These are phyloP conservation scores for Thermothielavioides terrestris DNA, from an alignment of 495 filamentous ascomycete species.

Conservation along the genomic window DNA sequence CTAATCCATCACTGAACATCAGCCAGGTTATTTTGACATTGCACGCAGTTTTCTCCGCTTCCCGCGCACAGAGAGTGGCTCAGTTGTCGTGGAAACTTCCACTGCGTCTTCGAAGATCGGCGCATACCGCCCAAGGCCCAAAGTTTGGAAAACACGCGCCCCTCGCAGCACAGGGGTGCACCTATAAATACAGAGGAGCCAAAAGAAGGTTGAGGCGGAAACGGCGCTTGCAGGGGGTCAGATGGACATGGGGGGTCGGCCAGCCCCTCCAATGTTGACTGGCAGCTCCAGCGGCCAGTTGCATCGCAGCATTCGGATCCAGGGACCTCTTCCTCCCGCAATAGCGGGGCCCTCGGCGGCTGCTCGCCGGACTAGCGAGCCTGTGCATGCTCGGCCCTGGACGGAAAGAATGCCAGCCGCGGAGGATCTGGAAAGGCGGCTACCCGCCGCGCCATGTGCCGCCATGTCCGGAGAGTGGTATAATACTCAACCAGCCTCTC, in stretches of 20 bases:
- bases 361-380: constrained; percentile 12
- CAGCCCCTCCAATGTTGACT: constrained; percentile 11
- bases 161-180: background rate
- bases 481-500: constrained; percentile 5
- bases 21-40: too few species aligned
- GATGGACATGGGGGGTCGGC: constrained; percentile 18
- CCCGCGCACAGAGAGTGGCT: too few species aligned
- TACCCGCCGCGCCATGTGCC: background rate
- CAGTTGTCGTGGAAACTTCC: too few species aligned
- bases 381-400: constrained; percentile 10
- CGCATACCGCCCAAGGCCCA: too few species aligned
- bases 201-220: constrained; percentile 9
- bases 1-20: too few species aligned
- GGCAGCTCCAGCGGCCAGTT: constrained; percentile 11
- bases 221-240: constrained; percentile 19
- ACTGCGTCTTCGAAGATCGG: too few species aligned
- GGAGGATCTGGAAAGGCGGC: constrained; percentile 3
- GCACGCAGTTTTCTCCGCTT: too few species aligned
- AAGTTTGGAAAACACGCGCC: background rate
- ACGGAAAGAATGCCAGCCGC: constrained; percentile 4
- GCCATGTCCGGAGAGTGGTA: background rate
- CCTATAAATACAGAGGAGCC: background rate
- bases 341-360: constrained; percentile 12
- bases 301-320: background rate
- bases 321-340: constrained; percentile 5